Evolutionary conservation across 371 early-diverging fungal genomes (phyloP).

Genomic region (Lichtheimia ramosa): DNA sequence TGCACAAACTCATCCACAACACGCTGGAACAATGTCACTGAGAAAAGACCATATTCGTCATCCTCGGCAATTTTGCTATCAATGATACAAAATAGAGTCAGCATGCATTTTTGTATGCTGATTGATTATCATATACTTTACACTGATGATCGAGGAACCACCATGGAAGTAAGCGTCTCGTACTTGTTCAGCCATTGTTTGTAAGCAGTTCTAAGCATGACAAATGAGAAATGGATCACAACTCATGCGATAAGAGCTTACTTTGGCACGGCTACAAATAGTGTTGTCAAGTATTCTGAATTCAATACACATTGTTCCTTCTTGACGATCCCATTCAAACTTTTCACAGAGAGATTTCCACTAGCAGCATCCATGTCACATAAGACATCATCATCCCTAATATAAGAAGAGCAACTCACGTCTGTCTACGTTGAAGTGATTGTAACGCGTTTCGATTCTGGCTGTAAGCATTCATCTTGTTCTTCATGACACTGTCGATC

Average conservation of each 20-base stretch:
- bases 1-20: conserved; percentile 84
- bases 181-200: conserved; percentile 84
- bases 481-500: conserved; percentile 85
- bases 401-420: conserved; percentile 45
- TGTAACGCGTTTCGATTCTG: conserved; percentile 77
- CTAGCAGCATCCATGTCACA: conserved; percentile 40
- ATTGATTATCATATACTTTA: conserved; percentile 37
- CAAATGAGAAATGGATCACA: background rate
- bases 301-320: conserved; percentile 86
- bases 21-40: conserved; percentile 85
- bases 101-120: background rate
- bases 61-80: conserved; percentile 83
- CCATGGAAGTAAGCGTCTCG: conserved; percentile 88
- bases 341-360: conserved; percentile 89
- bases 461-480: conserved; percentile 80
- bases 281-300: conserved; percentile 90
- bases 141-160: conserved; percentile 93
- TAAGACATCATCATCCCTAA: no score
- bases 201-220: conserved; percentile 45
- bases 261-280: conserved; percentile 93
- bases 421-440: conserved; percentile 77
- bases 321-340: conserved; percentile 83
- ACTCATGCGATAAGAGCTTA: conserved; percentile 23
- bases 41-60: conserved; percentile 87
- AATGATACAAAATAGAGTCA: no score